A percentile compares a stretch with the other conserved stretches of the same genome.
Conservation (phyloP, 176 grass and related monocot genomes). For the Hsuehochloa calcarea region DNA sequence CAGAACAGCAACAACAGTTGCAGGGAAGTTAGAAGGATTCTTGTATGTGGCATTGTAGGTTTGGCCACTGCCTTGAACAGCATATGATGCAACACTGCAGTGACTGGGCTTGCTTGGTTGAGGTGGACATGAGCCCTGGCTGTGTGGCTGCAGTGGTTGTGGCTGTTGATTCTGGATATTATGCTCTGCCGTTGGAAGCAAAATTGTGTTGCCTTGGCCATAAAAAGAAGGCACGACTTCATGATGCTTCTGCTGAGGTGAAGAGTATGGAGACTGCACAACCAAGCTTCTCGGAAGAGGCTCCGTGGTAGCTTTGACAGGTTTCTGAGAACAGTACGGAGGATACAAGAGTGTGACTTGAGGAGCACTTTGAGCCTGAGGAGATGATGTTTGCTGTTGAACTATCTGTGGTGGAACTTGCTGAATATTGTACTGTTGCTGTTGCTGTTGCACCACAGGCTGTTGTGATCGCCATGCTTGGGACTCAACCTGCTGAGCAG, state of each 20-base stretch:
- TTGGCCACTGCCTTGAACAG: conserved; percentile 55
- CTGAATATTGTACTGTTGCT: conserved; percentile 54
- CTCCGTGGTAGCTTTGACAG: conserved; percentile 54
- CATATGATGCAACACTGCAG: conserved; percentile 54
- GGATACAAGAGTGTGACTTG: conserved; percentile 67
- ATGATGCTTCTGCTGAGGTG: conserved; percentile 52
- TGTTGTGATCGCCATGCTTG: conserved; percentile 54
- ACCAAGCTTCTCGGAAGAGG: conserved; percentile 49
- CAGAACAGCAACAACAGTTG: conserved; percentile 48
- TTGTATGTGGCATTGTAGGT: conserved; percentile 44
- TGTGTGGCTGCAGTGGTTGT: conserved; percentile 36
- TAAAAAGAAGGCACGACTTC: conserved; percentile 62
- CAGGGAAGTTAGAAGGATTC: conserved; percentile 48
- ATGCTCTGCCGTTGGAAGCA: conserved; percentile 46
- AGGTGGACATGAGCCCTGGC: conserved; percentile 44
- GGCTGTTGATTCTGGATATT: conserved; percentile 44
- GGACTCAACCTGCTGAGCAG: conserved; percentile 46
- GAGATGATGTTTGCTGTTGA: conserved; percentile 50
- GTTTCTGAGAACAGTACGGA: conserved; percentile 57
- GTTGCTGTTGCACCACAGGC: conserved; percentile 45
- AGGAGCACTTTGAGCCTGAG: conserved; percentile 63
- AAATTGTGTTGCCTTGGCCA: conserved; percentile 58
- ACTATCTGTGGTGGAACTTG: conserved; percentile 40
- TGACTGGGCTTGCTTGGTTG: conserved; percentile 61
- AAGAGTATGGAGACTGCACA: conserved; percentile 55